A percentile compares a stretch with the other conserved stretches of the same genome.
These are phyloP conservation scores for Phylloporus rhodoxanthus DNA, from an alignment of 768 basidiomycete genomes.

Conservation along the genomic window DNA sequence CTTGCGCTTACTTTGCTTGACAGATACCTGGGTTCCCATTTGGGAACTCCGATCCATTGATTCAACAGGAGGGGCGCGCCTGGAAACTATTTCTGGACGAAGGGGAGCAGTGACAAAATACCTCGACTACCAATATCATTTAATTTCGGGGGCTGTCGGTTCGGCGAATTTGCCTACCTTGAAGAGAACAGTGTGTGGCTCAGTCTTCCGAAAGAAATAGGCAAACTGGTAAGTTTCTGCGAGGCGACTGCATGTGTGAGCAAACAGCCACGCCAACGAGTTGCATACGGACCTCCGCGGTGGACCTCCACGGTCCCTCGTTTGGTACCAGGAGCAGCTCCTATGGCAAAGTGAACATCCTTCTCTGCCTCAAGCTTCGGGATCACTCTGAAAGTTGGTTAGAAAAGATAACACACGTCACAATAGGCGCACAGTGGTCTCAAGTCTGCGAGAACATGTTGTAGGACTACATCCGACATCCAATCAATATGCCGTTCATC, in stretches of 20 bases:
- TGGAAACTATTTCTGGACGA: slow-evolving; percentile 16
- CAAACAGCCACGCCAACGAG: not conserved
- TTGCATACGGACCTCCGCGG: slow-evolving; percentile 57
- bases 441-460: slow-evolving; percentile 75
- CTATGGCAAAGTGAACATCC: slow-evolving; percentile 37
- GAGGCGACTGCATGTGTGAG: slow-evolving; percentile 2
- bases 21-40: slow-evolving; percentile 11
- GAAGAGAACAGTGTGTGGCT: slow-evolving; percentile 73
- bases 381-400: slow-evolving; percentile 43
- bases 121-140: slow-evolving; percentile 32
- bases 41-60: not conserved
- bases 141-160: not conserved
- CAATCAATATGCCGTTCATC: slow-evolving; percentile 84
- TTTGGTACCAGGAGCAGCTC: slow-evolving; percentile 43
- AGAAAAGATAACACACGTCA: not conserved
- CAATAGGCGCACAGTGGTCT: slow-evolving; percentile 52
- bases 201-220: slow-evolving; percentile 80
- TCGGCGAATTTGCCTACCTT: slow-evolving; percentile 49
- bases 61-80: slow-evolving; percentile 5
- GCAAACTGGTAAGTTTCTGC: slow-evolving; percentile 86
- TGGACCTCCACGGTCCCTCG: slow-evolving; percentile 76
- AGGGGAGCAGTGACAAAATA: slow-evolving; percentile 33
- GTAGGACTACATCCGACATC: slow-evolving; percentile 83
- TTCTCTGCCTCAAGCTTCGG: slow-evolving; percentile 62
- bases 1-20: slow-evolving; percentile 20